These are phyloP conservation scores for Trichodelitschia bisporula DNA, from an alignment of 495 filamentous ascomycete genomes.

Conservation along the genomic window DNA sequence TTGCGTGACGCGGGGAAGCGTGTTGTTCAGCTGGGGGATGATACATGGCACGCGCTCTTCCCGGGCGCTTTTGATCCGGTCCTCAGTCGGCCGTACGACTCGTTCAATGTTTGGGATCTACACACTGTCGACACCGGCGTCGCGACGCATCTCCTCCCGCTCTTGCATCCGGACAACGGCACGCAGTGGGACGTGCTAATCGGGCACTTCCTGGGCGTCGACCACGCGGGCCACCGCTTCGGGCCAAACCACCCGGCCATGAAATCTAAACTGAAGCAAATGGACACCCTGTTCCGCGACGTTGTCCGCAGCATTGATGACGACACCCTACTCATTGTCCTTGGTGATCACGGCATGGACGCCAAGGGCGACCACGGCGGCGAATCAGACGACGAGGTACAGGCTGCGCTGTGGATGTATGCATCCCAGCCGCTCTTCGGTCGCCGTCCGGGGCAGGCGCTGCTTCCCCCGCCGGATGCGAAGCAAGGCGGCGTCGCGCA, in stretches of 20 bases:
- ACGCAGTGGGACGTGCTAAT: slow-evolving; percentile 76
- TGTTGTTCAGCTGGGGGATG: slow-evolving; percentile 82
- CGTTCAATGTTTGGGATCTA: slow-evolving; percentile 94
- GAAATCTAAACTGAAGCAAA: slow-evolving; percentile 71
- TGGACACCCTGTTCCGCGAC: slow-evolving; percentile 55
- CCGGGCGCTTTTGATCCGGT: slow-evolving; percentile 74
- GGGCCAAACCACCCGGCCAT: slow-evolving; percentile 84
- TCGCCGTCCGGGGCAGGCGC: slow-evolving; percentile 33
- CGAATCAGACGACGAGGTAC: slow-evolving; percentile 81
- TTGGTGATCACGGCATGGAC: slow-evolving; percentile 99
- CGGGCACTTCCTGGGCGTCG: slow-evolving; percentile 83
- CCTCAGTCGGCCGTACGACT: slow-evolving; percentile 71
- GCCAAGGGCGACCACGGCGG: slow-evolving; percentile 90
- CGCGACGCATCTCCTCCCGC: slow-evolving; percentile 71
- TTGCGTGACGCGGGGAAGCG: slow-evolving; percentile 54
- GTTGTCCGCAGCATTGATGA: slow-evolving; percentile 56
- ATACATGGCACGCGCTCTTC: slow-evolving; percentile 86
- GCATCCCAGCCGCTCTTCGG: slow-evolving; percentile 69
- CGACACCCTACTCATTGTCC: slow-evolving; percentile 69
- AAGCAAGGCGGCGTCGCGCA: slow-evolving; percentile 69
- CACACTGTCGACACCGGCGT: slow-evolving; percentile 95
- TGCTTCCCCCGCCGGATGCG: slow-evolving; percentile 42
- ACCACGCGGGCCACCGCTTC: slow-evolving; percentile 92
- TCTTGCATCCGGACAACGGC: slow-evolving; percentile 35
- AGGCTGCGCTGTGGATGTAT: slow-evolving; percentile 97